Evolutionary conservation across 306 rosid species (phyloP).

Genomic region (Fagus sylvatica): DNA sequence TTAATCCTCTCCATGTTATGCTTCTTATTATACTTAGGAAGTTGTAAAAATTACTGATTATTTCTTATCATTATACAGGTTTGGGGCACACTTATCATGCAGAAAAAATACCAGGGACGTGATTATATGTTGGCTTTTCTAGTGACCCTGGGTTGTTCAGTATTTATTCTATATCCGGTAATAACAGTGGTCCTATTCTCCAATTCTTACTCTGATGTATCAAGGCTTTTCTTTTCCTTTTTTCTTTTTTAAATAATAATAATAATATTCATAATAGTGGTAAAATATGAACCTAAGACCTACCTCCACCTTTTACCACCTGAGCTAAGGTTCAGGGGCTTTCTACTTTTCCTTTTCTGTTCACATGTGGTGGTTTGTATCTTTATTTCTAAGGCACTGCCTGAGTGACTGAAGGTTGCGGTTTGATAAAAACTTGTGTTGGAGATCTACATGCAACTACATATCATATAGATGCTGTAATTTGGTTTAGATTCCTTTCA

Average conservation of each 20-base stretch:
- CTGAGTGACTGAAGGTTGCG: no score
- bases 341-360: background rate
- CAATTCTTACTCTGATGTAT: slow-evolving; percentile 1
- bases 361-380: slow-evolving; percentile 5
- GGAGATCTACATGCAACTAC: slow-evolving; percentile 3
- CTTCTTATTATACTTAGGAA: background rate
- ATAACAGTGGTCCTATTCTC: slow-evolving; percentile 27
- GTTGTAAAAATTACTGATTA: background rate
- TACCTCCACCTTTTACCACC: background rate
- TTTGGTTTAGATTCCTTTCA: background rate
- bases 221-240: background rate
- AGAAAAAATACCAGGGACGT: slow-evolving; percentile 71
- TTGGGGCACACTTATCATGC: slow-evolving; percentile 94
- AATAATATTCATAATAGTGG: background rate
- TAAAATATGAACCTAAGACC: background rate
- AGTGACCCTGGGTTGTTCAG: slow-evolving; percentile 86
- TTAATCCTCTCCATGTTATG: background rate
- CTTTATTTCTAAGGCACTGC: background rate
- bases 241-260: background rate
- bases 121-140: slow-evolving; percentile 76
- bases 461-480: background rate
- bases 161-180: slow-evolving; percentile 92
- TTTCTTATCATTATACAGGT: slow-evolving; percentile 52
- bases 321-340: background rate
- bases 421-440: background rate